Base-by-base conservation (phyloP, 768 basidiomycete genomes). In the Lyophyllum semitale region DNA sequence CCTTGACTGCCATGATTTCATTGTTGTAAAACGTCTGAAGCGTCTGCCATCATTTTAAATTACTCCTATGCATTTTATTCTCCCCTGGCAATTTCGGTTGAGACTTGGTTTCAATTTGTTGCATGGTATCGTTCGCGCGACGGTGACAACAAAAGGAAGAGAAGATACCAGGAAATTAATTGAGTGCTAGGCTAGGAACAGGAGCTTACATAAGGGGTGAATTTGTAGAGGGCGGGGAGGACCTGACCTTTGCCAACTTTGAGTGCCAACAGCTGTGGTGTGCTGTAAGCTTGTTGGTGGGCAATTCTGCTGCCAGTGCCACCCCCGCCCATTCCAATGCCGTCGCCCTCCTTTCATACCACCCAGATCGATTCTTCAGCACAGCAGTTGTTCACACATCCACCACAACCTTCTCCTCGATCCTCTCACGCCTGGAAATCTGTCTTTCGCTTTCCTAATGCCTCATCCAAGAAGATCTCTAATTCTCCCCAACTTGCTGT, bases 371-470 rank as follows among this genome's bases (percentile, higher is more conserved):
- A 62, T 33, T 49, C 57, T n/a, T 20, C 57, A 48, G 8, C 53
- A 41, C 64, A 60, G 11, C 63, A 59, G n/a, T 61, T 40, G 47
- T 58, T 60, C 30, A 58, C 55, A 20, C 33, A 57, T 45, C 53
- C 59, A 29, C 52, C 61, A 18, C 59, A 56, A 48, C 52, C 50
- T 25, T 59, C 57, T 37, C 55, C 66, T 11, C 74, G 72, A 48
- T 70, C 70, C 40, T 62, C 74, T 58, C 66, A 68, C 44, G 66
- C 76, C 48, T 92, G 90, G 90, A 91, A 85, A 71, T 84, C 87
- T 20, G 79, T 91, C 58, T 85, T 92, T 73, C 84, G 88, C 58
- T 75, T 91, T 54, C 84, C 77, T 25, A 87, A 76, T 63, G 70
- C 78, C 29, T 87, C 88, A 8, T 82, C 83, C 46, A 87, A 82